These are phyloP conservation scores for Solanum clarkiae DNA, from an alignment of 257 asterid species.

Conservation along the genomic window DNA sequence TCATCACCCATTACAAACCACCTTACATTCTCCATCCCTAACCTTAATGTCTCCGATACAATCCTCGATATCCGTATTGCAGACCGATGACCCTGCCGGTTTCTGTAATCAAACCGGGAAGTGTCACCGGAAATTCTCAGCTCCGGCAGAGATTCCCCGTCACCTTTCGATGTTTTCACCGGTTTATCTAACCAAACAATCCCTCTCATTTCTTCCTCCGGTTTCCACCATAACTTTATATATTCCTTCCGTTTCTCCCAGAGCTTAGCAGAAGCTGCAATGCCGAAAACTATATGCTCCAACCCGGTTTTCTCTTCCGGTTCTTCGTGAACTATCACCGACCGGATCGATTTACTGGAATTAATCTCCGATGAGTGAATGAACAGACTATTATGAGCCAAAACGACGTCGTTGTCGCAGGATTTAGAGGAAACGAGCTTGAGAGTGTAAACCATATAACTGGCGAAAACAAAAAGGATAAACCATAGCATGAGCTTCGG, in stretches of 20 bases:
- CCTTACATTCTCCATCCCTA: conserved; percentile 45
- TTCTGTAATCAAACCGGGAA: conserved; percentile 39
- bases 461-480: conserved; percentile 32
- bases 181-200: conserved; percentile 60
- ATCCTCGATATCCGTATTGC: conserved; percentile 75
- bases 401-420: conserved; percentile 24
- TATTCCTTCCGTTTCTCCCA: conserved; percentile 70
- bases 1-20: conserved; percentile 97
- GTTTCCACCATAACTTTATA: conserved; percentile 73
- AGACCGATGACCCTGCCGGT: conserved; percentile 62
- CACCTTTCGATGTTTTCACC: conserved; percentile 17
- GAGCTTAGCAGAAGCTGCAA: conserved; percentile 66
- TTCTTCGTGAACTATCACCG: not conserved
- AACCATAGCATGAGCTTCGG: conserved; percentile 32
- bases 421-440: conserved; percentile 33
- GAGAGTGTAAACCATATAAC: conserved; percentile 42
- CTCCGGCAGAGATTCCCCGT: conserved; percentile 29
- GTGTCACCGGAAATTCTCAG: conserved; percentile 55
- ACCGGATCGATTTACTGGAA: not conserved
- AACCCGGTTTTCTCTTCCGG: conserved; percentile 25
- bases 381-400: not conserved
- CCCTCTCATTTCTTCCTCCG: conserved; percentile 44
- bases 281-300: conserved; percentile 67
- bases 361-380: not conserved
- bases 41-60: conserved; percentile 59